Evolutionary conservation across 2,329 filamentous ascomycete genomes (phyloP).

Genomic region (Aspergillus fijiensis): DNA sequence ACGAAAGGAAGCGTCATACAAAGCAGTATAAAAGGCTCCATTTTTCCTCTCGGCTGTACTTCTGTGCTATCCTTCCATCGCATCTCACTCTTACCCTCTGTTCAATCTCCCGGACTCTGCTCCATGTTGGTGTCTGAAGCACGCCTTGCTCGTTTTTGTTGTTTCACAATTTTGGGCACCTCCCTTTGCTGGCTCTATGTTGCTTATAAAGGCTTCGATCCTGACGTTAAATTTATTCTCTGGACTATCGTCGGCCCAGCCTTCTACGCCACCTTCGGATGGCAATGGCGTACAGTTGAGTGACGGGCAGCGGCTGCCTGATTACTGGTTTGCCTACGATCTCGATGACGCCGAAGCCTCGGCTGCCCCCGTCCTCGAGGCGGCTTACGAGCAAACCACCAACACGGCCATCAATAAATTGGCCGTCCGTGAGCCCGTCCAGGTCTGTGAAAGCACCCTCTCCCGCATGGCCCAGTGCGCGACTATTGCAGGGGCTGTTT

Average conservation of each 20-base stretch:
- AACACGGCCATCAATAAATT: background rate
- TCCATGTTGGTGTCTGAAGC: background rate
- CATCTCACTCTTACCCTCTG: background rate
- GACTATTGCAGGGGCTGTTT: background rate
- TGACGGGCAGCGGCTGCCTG: background rate
- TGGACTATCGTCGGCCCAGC: background rate
- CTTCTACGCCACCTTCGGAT: background rate
- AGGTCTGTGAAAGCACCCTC: background rate
- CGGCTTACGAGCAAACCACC: background rate
- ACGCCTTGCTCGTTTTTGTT: background rate
- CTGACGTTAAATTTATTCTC: background rate
- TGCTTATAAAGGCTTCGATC: background rate
- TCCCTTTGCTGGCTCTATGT: background rate
- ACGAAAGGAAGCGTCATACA: too few relatives aligned
- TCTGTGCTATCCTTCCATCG: background rate
- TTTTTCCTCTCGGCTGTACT: background rate
- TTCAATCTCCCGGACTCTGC: background rate
- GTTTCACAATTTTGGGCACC: background rate
- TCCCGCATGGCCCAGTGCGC: background rate
- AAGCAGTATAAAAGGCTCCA: background rate
- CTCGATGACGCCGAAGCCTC: background rate
- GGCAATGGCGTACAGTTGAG: background rate
- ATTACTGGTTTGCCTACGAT: background rate
- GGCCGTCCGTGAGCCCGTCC: background rate
- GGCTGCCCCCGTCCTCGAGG: background rate